phyloP scores from a whole-genome alignment of 2,329 filamentous ascomycete genomes.

The Xylariaceae sp. region DNA sequence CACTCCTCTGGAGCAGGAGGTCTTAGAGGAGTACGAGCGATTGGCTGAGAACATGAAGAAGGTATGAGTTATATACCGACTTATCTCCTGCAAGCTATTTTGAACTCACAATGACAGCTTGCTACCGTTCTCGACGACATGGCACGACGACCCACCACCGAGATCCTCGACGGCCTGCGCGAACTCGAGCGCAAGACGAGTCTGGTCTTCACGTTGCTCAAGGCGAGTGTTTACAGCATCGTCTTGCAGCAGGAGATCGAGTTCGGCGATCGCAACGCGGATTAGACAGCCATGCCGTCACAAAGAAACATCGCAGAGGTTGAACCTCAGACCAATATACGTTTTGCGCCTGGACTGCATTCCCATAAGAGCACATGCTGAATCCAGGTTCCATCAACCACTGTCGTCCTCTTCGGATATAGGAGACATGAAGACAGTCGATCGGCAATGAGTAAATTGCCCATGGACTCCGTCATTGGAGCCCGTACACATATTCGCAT shows the following conservation, averaged over 20 bases:
- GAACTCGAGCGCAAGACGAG: constrained; percentile 92
- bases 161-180: constrained; percentile 79
- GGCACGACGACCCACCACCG: constrained; percentile 66
- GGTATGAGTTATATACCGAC: constrained; percentile 42
- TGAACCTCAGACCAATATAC: no score
- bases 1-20: constrained; percentile 81
- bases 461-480: no score
- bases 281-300: constrained; percentile 18
- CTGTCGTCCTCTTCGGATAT: no score
- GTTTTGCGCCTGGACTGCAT: background rate
- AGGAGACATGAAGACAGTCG: no score
- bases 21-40: constrained; percentile 87
- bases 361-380: background rate
- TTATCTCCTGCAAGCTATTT: background rate
- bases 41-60: constrained; percentile 87
- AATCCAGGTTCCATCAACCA: background rate
- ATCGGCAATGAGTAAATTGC: no score
- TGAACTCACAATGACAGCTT: constrained; percentile 41
- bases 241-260: constrained; percentile 95
- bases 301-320: no score
- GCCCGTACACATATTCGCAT: no score
- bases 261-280: constrained; percentile 49
- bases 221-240: constrained; percentile 98
- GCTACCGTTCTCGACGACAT: constrained; percentile 57
- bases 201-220: constrained; percentile 89